These are phyloP conservation scores for Arctium minus DNA, from an alignment of 129 eudicot species.

Conservation along the genomic window DNA sequence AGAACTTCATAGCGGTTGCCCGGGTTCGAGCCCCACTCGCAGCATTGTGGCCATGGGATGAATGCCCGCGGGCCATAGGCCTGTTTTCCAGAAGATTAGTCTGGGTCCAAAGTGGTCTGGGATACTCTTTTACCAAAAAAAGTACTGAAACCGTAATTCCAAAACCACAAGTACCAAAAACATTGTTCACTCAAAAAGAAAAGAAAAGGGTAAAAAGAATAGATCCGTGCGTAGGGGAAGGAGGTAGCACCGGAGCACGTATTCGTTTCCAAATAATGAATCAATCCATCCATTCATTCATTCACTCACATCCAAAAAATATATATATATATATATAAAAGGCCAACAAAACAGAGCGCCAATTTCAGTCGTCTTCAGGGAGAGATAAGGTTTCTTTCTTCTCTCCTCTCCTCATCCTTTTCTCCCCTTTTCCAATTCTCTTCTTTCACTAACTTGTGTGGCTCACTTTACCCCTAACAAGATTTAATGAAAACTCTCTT, in stretches of 20 bases:
- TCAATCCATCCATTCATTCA: neutral
- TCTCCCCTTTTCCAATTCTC: neutral
- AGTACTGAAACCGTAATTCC: no score
- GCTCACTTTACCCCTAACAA: constrained; percentile 6
- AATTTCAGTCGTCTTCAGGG: constrained; percentile 27
- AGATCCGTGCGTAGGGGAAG: neutral
- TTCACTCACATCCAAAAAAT: neutral
- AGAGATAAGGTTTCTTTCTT: constrained; percentile 60
- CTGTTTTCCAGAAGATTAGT: no score
- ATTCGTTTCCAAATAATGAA: constrained; percentile 15
- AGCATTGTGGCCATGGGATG: no score
- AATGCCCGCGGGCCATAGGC: no score
- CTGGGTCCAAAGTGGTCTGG: no score
- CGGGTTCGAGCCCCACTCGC: no score
- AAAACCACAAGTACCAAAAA: no score
- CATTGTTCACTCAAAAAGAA: neutral
- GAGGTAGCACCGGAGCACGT: neutral
- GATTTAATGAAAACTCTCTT: neutral
- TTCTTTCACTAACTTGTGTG: constrained; percentile 7
- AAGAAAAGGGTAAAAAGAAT: neutral
- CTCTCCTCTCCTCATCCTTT: neutral
- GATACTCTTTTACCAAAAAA: no score
- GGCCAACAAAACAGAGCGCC: constrained; percentile 35
- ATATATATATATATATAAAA: neutral
- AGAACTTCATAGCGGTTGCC: no score